Base-by-base conservation (phyloP, 2,329 filamentous ascomycete species). In the Ploettnerulaceae sp. region DNA sequence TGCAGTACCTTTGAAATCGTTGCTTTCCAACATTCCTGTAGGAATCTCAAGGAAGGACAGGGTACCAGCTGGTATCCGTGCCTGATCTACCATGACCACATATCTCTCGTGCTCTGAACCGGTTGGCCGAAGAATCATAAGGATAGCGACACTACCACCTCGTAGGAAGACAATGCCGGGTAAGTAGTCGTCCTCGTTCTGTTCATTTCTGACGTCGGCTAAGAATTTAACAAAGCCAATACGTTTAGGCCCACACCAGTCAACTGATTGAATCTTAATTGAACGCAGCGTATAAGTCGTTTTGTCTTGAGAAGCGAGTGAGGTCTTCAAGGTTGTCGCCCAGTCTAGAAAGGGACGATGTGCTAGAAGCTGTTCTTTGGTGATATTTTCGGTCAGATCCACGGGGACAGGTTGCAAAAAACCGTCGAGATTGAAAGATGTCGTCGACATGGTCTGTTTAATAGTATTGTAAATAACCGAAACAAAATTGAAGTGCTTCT, bases 21-120 rank as follows among this genome's bases (percentile, higher is more conserved):
- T 11, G 11, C 11, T 26, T n/a, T n/a, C n/a, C n/a, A n/a, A n/a
- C n/a, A n/a, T n/a, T n/a, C n/a, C n/a, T n/a, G n/a, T n/a, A n/a
- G n/a, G 50, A 33, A 53, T 51, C 24, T 53, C 51, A n/a, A 39
- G 11, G 29, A 53, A 11, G 24, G 24, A 26, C 6, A 26, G 24
- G 24, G 24, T 26, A 26, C 24, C 24, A 26, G 48, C 41, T 11
- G 48, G 40, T 9, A 53, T 36, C 4, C 51, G 29, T 5, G 51
- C 21, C 22, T 53, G 51, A 37, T 51, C 48, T 12, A 48, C 48
- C 51, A 53, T 46, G 25, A 53, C 35, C 11, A 51, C 51, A 33
- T 34, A 51, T 47, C 38, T 44, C 36, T 54, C 48, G 7, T 36
- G 15, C 2, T 21, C 42, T 7, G 37, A 38, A 22, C 49, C 48